Base-by-base conservation (phyloP, 495 filamentous ascomycete genomes). In the Acidiella bohemica region DNA sequence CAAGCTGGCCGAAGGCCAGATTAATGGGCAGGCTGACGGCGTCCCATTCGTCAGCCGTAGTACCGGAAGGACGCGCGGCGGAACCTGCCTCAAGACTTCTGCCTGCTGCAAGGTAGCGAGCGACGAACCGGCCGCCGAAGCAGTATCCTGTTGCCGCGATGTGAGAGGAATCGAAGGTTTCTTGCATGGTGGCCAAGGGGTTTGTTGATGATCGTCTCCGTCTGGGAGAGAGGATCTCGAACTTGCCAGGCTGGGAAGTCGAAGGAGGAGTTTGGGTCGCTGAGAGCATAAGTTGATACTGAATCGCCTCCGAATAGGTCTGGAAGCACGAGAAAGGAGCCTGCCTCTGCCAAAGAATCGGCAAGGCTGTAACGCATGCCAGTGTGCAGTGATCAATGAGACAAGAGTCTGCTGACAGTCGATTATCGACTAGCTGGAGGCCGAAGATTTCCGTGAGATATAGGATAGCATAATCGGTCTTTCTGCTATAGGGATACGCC, bases 371-470 rank as follows among this genome's bases (percentile, higher is more conserved):
- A 7, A 27, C 7, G 7, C 25, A n/a, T n/a, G n/a, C n/a, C n/a
- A n/a, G n/a, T n/a, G n/a, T n/a, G n/a, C n/a, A n/a, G n/a, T n/a
- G n/a, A n/a, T n/a, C n/a, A n/a, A n/a, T n/a, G n/a, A n/a, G n/a
- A n/a, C n/a, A n/a, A n/a, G n/a, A n/a, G n/a, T n/a, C n/a, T n/a
- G 25, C 25, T 7, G 7, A 27, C 11, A 33, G 31, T 33, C 16
- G 7, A 14, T 33, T 33, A 14, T 33, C 16, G 7, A 18, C 11
- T 8, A 33, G 11, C 11, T 18, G 11, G 14, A 33, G 31, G 31
- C 31, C 31, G 31, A n/a, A 33, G 31, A 33, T 33, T 7, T 33
- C 31, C 11, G 31, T n/a, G 14, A 33, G 14, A 14, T 33, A 33
- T n/a, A 33, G 8, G 31, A 33, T 33, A n/a, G 31, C 31, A 18